Evolutionary conservation across 108 stramenopile genomes (phyloP).

Genomic region (Epithemia pelagica): DNA sequence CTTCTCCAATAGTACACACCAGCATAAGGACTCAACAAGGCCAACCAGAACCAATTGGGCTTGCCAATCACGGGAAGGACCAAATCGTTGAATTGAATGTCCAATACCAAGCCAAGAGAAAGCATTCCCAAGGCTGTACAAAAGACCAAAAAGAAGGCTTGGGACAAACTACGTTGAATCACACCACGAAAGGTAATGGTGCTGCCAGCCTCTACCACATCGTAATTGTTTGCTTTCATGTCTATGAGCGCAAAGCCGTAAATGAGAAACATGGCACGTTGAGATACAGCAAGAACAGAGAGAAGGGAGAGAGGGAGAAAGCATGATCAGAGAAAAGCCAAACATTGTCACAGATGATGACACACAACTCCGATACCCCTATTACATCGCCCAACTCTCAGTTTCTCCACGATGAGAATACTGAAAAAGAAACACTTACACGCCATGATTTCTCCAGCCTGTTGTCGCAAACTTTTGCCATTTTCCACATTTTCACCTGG

Average conservation of each 20-base stretch:
- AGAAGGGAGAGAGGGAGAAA: neutral
- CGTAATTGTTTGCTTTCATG: conserved; percentile 94
- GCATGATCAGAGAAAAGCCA: no score
- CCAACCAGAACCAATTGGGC: conserved; percentile 81
- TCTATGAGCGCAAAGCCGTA: no score
- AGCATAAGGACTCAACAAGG: conserved; percentile 82
- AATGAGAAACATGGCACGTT: neutral
- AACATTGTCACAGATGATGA: no score
- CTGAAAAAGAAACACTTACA: conserved; percentile 45
- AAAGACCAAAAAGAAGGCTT: conserved; percentile 91
- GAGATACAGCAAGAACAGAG: neutral
- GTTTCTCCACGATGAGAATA: no score
- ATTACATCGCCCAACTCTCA: no score
- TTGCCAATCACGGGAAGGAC: conserved; percentile 60
- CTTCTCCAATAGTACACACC: conserved; percentile 92
- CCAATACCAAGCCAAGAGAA: conserved; percentile 83
- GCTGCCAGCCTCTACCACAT: conserved; percentile 86
- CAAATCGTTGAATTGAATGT: conserved; percentile 79
- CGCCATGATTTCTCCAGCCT: conserved; percentile 94
- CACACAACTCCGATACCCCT: no score
- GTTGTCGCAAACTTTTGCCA: conserved; percentile 61
- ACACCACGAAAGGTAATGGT: conserved; percentile 87
- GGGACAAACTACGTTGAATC: conserved; percentile 68
- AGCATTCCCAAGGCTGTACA: conserved; percentile 83
- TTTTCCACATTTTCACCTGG: conserved; percentile 40